phyloP scores from a whole-genome alignment of 140 eudicot genomes.

The Anethum foeniculum region DNA sequence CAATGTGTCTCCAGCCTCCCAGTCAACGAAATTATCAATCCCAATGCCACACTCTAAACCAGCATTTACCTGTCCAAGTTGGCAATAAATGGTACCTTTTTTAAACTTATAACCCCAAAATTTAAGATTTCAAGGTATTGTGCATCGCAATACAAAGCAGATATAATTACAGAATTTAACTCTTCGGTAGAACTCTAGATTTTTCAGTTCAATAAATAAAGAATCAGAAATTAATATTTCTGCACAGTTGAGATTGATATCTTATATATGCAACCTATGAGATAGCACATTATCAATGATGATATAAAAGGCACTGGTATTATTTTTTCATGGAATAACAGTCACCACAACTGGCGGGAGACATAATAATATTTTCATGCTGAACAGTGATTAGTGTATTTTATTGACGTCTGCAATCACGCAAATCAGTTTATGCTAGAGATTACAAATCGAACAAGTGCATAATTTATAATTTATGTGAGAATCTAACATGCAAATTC shows the following conservation, averaged over 20 bases:
- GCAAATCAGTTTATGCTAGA: not conserved
- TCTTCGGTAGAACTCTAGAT: not conserved
- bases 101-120: not conserved
- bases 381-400: not conserved
- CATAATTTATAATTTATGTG: not conserved
- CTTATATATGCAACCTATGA: not conserved
- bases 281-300: not conserved
- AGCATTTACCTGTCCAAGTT: slow-evolving; percentile 57
- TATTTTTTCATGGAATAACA: not conserved
- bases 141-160: not conserved
- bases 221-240: not conserved
- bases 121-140: not conserved
- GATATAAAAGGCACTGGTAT: not conserved
- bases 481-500: not conserved
- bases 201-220: not conserved
- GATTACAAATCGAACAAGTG: not conserved
- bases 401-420: not conserved
- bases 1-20: slow-evolving; percentile 66
- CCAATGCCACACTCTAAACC: slow-evolving; percentile 97
- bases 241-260: not conserved
- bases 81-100: slow-evolving; percentile 10
- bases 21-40: slow-evolving; percentile 55
- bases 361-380: not conserved
- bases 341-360: not conserved
- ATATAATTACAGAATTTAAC: not conserved